Conservation (phyloP, 257 asterid genomes). For the Avicennia marina region DNA sequence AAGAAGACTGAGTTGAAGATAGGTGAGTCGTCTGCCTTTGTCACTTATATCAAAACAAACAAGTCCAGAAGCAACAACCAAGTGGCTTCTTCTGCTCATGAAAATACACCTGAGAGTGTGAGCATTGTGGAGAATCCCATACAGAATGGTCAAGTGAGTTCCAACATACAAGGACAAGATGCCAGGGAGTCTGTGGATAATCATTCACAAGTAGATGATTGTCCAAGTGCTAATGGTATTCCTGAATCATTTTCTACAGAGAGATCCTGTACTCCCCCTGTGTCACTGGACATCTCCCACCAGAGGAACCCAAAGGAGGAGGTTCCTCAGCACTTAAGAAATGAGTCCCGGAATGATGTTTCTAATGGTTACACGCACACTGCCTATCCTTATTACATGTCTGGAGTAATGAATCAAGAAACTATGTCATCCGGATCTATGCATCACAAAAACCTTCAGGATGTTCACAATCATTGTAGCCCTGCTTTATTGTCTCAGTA, state of each 20-base stretch:
- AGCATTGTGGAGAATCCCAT: constrained; percentile 26
- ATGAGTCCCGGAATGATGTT: constrained; percentile 38
- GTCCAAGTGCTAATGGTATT: constrained; percentile 41
- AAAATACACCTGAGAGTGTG: constrained; percentile 23
- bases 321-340: constrained; percentile 38
- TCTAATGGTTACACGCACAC: constrained; percentile 39
- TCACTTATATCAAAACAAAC: constrained; percentile 77
- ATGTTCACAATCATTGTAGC: constrained; percentile 44
- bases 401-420: constrained; percentile 68
- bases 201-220: constrained; percentile 33
- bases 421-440: constrained; percentile 43
- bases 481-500: constrained; percentile 55
- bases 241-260: constrained; percentile 42
- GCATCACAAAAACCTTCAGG: constrained; percentile 47
- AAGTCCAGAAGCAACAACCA: constrained; percentile 31
- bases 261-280: constrained; percentile 42
- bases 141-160: neutral
- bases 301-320: constrained; percentile 44
- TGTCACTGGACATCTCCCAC: constrained; percentile 44
- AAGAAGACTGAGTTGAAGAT: constrained; percentile 72
- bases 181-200: constrained; percentile 25
- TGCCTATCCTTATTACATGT: constrained; percentile 56
- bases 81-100: constrained; percentile 13
- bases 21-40: constrained; percentile 93
- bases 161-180: constrained; percentile 18